A percentile compares a stretch with the other conserved stretches of the same genome.
These are phyloP conservation scores for Kazachstania sp. DNA, from an alignment of 1,139 yeast species.

Conservation along the genomic window DNA sequence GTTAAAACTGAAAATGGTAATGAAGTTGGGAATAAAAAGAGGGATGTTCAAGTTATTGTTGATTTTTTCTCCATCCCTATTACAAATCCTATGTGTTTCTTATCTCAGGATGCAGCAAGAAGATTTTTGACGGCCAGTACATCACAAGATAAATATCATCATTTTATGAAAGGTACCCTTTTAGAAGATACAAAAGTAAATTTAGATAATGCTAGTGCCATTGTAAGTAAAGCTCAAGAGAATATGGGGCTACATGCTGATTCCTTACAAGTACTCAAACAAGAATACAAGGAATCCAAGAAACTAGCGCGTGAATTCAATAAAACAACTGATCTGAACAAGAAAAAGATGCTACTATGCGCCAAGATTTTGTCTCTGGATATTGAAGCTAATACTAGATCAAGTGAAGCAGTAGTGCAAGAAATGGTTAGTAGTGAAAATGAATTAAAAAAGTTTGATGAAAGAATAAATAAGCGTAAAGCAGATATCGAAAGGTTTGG, in stretches of 20 bases:
- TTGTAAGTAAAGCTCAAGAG: constrained; percentile 18
- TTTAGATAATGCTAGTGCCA: constrained; percentile 35
- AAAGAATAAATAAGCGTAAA: constrained; percentile 13
- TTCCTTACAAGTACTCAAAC: constrained; percentile 23
- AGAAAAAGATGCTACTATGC: constrained; percentile 38
- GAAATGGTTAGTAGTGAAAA: constrained; percentile 20
- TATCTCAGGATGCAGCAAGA: constrained; percentile 91
- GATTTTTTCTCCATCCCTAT: constrained; percentile 68
- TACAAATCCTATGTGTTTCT: constrained; percentile 85
- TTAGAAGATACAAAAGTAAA: constrained; percentile 53
- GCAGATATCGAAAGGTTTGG: constrained; percentile 21
- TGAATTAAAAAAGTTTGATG: constrained; percentile 25
- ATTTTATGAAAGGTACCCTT: constrained; percentile 73
- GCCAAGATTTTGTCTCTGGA: constrained; percentile 65
- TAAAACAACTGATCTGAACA: constrained; percentile 34
- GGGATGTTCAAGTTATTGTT: constrained; percentile 59
- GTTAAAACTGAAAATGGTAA: constrained; percentile 47
- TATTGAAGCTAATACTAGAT: constrained; percentile 24
- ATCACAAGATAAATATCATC: constrained; percentile 59
- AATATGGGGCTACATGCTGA: constrained; percentile 23
- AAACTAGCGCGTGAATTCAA: constrained; percentile 28
- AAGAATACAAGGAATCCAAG: constrained; percentile 31
- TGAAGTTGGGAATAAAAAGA: constrained; percentile 51
- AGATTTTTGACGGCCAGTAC: constrained; percentile 74
- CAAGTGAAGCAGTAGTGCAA: constrained; percentile 21